A percentile compares a stretch with the other conserved stretches of the same genome.
phyloP scores from a whole-genome alignment of 305 asterid genomes.

The Solanum hybrid region DNA sequence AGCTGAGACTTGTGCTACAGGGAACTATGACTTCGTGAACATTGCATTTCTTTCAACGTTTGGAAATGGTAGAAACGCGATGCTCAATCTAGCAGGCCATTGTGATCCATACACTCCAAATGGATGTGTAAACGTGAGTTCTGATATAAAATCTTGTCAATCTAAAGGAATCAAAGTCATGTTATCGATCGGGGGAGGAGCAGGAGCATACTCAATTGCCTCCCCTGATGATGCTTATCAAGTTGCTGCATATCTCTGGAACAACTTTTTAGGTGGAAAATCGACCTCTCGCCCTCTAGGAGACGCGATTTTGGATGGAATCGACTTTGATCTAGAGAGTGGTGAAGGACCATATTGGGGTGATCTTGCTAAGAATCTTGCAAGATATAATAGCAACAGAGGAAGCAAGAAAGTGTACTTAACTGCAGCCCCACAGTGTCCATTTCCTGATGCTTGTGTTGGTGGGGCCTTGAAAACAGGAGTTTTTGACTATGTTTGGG shows the following conservation, averaged over 20 bases:
- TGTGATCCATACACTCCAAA: conserved; percentile 38
- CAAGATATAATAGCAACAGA: conserved; percentile 23
- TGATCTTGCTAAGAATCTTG: conserved; percentile 36
- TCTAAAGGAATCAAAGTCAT: conserved; percentile 33
- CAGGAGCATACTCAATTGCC: conserved; percentile 35
- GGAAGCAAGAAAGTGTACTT: conserved; percentile 28
- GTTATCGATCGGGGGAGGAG: conserved; percentile 48
- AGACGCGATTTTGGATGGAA: conserved; percentile 32
- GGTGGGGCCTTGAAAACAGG: conserved; percentile 43
- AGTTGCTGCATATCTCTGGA: conserved; percentile 39
- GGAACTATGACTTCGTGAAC: conserved; percentile 31
- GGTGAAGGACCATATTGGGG: conserved; percentile 43
- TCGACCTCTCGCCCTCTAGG: conserved; percentile 37
- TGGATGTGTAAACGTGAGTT: conserved; percentile 26
- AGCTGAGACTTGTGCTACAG: conserved; percentile 35
- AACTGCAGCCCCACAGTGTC: conserved; percentile 54
- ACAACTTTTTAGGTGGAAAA: conserved; percentile 41
- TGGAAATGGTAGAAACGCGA: conserved; percentile 35
- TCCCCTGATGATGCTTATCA: conserved; percentile 33
- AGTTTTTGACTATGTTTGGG: conserved; percentile 48
- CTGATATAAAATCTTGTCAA: conserved; percentile 39
- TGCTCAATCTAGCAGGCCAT: conserved; percentile 44
- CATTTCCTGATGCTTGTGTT: conserved; percentile 42
- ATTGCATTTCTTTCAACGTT: conserved; percentile 43
- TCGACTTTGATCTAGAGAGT: conserved; percentile 45